Percentiles rank a stretch among this genome's conserved stretches.
Conservation (phyloP, 1,139 yeast genomes). For the Taiozyma sp. region DNA sequence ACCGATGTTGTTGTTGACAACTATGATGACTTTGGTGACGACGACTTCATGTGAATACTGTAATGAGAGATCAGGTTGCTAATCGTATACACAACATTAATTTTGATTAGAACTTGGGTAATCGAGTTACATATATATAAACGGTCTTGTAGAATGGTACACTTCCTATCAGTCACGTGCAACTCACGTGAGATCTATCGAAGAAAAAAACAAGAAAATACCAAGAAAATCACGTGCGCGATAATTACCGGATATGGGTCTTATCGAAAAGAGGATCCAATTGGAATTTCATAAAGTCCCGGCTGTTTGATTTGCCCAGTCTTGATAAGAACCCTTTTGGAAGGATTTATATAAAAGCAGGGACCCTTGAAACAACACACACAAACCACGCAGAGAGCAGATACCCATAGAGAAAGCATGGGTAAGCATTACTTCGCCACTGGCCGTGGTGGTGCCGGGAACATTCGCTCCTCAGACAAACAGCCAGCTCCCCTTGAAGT, state of each 20-base stretch:
- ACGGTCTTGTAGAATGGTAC: too few species aligned
- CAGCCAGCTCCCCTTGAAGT: slow-evolving; percentile 51
- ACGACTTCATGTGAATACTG: slow-evolving; percentile 77
- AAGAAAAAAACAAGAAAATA: too few species aligned
- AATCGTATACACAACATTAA: too few species aligned
- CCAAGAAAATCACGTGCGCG: not conserved
- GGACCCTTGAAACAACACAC: not conserved
- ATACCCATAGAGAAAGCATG: not conserved
- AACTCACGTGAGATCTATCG: not conserved
- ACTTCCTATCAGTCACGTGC: too few species aligned
- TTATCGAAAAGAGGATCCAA: not conserved
- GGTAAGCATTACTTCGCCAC: slow-evolving; percentile 21
- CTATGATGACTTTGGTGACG: slow-evolving; percentile 57
- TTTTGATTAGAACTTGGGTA: too few species aligned
- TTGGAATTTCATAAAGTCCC: not conserved
- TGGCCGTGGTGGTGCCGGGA: slow-evolving; percentile 83
- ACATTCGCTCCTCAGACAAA: slow-evolving; percentile 44
- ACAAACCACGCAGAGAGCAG: not conserved
- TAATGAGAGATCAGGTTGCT: not conserved
- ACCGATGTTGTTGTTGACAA: slow-evolving; percentile 60
- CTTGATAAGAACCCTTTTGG: not conserved
- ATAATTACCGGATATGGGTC: not conserved
- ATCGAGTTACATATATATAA: too few species aligned
- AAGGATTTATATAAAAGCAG: not conserved
- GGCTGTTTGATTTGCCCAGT: not conserved